phyloP scores from a whole-genome alignment of 495 filamentous ascomycete genomes.

The Podospora bellae-mahoneyi region DNA sequence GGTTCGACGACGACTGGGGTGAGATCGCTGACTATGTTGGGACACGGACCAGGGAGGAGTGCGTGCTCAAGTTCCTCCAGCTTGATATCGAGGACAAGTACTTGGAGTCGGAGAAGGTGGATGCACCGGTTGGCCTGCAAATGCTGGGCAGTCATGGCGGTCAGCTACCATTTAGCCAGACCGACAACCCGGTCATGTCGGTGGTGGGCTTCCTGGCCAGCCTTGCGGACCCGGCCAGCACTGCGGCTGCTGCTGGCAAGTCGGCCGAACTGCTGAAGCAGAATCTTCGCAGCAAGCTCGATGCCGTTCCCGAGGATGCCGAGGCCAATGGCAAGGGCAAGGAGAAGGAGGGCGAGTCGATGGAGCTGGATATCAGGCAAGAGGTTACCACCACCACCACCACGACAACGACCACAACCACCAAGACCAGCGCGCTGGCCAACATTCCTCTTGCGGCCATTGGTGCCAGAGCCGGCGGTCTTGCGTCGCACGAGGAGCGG shows the following conservation, averaged over 20 bases:
- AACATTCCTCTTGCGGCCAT: constrained; percentile 80
- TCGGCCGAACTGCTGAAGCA: constrained; percentile 80
- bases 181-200: constrained; percentile 92
- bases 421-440: constrained; percentile 59
- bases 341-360: constrained; percentile 55
- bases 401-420: constrained; percentile 42
- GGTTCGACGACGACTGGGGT: constrained; percentile 93
- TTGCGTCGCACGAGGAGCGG: constrained; percentile 93
- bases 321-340: constrained; percentile 45
- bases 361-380: constrained; percentile 52
- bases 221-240: constrained; percentile 80
- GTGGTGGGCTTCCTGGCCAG: constrained; percentile 89
- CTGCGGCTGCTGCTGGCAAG: constrained; percentile 81
- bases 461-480: constrained; percentile 77
- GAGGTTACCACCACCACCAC: constrained; percentile 39
- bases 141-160: constrained; percentile 62
- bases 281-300: constrained; percentile 67
- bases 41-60: constrained; percentile 90
- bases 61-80: constrained; percentile 91
- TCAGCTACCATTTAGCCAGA: constrained; percentile 77
- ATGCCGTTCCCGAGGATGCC: constrained; percentile 53
- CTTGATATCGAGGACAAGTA: constrained; percentile 89
- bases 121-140: constrained; percentile 56
- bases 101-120: constrained; percentile 66
- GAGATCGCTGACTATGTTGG: constrained; percentile 87